Base-by-base conservation (phyloP, 23 red algal genomes). In the Pyropia yezoensis region DNA sequence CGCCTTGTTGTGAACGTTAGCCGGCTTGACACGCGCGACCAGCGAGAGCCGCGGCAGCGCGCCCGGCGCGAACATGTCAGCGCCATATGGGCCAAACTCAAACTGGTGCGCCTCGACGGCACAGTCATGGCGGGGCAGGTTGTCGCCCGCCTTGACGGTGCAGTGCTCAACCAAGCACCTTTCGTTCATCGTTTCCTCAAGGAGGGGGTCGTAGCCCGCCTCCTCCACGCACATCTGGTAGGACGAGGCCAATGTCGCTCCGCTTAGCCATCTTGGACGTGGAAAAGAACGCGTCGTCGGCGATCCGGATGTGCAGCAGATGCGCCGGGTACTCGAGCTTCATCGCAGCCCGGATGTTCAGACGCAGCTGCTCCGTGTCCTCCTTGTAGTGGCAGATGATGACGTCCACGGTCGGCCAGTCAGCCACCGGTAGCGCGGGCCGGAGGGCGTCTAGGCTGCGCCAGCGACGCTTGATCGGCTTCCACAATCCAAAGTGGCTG, bases 1-100 rank as follows among this genome's bases (percentile, higher is more conserved):
- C 19, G 80, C 80, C 63, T 85, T 85, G 62, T 85, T 85, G 63
- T 85, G 80, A 66, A 75, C 69, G 27, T 75, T 63, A 33, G 63
- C 80, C 4, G 80, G 80, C 39, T 85, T 85, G 52, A 85, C 80
- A 11, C 80, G 57, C 13, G 80, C 70, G 34, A 74, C 74, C 25
- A 75, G 66, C 32, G 60, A 67, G 22, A 85, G 56, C 14, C 80
- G 80, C 7, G 80, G 80, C 29, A 85, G 70, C 16, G 61, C 80
- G 16, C 69, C 61, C 1, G 80, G 80, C 15, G 80, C 80, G 5
- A 57, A 55, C 67, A 47, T 82, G 27, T 75, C 70, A 28, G 62
- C 71, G 21, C 80, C 28, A 85, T 50, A 47, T 66, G 70, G 63
- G 74, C n/a, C n/a, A n/a, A n/a, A n/a, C n/a, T n/a, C n/a, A n/a